A percentile compares a stretch with the other conserved stretches of the same genome.
Conservation (phyloP, 108 stramenopile genomes). For the Pseudonitzschia pungens region DNA sequence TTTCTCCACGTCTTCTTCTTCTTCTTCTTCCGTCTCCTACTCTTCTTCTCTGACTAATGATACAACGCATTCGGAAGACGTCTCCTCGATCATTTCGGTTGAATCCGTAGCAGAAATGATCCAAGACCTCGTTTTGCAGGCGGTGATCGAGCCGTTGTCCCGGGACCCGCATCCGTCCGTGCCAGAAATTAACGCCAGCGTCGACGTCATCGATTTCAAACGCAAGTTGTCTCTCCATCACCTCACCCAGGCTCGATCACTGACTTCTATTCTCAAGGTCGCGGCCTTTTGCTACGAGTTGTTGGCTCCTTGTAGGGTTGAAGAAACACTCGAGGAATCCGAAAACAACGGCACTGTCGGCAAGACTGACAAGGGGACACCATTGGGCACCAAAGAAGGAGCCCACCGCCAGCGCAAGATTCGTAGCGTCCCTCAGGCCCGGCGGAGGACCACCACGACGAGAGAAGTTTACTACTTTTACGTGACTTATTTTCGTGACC, state of each 20-base stretch:
- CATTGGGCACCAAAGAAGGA: neutral
- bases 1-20: neutral
- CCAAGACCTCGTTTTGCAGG: conserved; percentile 1
- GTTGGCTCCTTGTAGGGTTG: conserved; percentile 23
- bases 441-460: conserved; percentile 66
- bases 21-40: neutral
- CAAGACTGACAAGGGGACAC: neutral
- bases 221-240: conserved; percentile 22
- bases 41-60: neutral
- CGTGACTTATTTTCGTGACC: conserved; percentile 81
- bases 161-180: conserved; percentile 1
- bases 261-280: conserved; percentile 59
- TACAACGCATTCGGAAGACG: neutral
- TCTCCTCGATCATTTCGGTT: neutral
- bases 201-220: neutral
- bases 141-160: conserved; percentile 8
- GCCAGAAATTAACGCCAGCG: conserved; percentile 5
- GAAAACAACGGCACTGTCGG: neutral
- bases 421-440: too few relatives aligned
- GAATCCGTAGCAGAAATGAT: neutral
- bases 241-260: conserved; percentile 53
- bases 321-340: neutral
- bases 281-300: conserved; percentile 63
- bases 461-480: conserved; percentile 86
- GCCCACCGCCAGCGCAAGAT: too few relatives aligned